Base-by-base conservation (phyloP, 2,329 filamentous ascomycete species). In the Epichloe festucae region DNA sequence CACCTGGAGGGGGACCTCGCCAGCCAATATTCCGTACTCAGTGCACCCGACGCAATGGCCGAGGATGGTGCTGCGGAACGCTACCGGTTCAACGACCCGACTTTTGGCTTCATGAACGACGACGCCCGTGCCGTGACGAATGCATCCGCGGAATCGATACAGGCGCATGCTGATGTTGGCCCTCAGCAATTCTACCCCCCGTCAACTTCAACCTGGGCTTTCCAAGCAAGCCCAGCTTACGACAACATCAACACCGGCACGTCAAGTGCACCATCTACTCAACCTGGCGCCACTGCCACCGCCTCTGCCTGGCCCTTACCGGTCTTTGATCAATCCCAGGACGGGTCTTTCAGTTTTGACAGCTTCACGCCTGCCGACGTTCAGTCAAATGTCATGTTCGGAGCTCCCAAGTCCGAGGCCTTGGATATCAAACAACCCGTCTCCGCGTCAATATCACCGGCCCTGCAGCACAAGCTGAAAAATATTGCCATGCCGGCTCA, bases 401-500 rank as follows among this genome's bases (percentile, higher is more conserved):
- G 57, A 17, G 39, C 47, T 40, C 19, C 46, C 36, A 51, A 43
- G 15, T 14, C 50, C 19, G 52, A 48, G 15, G 17, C 49, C 17
- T n/a, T 50, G 40, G 45, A 35, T n/a, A 36, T 27, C 6, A 49
- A 52, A 17, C 50, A 49, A 12, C 23, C 40, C 12, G 39, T 61
- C 23, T 54, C 62, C 23, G 59, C 60, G 45, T 58, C 62, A 31
- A 67, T 84, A 51, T 82, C 77, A 38, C 73, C 53, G 15, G 50
- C 50, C 5, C 44, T 52, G 74, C 77, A 80, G 60, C 78, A 82
- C 61, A 75, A 77, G 60, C 69, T 84, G 46, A 76, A 75, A 57
- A 79, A 72, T 55, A 82, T 83, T 60, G 80, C 79, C 57, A 84
- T 84, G 79, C 80, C 81, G 14, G 69, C 75, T 23, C 76, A 81